Evolutionary conservation across 129 eudicot species (phyloP).

Genomic region (Cynara cardunculus): DNA sequence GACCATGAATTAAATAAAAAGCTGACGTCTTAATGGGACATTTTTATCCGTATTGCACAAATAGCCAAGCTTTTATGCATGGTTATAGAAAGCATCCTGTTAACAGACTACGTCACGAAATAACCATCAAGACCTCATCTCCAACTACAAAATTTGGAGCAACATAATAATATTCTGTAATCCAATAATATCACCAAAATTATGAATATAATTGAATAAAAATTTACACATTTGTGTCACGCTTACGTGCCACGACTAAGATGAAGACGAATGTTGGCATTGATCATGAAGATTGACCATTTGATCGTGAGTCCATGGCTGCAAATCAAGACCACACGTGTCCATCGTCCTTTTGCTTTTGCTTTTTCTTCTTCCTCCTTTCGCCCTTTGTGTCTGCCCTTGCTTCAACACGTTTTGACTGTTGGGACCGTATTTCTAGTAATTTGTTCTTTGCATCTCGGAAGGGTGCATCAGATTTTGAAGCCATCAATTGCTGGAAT

Average conservation of each 20-base stretch:
- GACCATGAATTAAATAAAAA: not conserved
- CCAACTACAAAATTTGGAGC: slow-evolving; percentile 31
- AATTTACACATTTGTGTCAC: slow-evolving; percentile 10
- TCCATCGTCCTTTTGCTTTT: slow-evolving; percentile 53
- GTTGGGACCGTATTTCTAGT: slow-evolving; percentile 61
- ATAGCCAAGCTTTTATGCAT: not conserved
- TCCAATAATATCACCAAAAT: not conserved
- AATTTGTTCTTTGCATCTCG: slow-evolving; percentile 73
- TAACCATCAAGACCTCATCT: not conserved
- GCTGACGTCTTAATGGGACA: not conserved
- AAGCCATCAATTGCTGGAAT: slow-evolving; percentile 78
- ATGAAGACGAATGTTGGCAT: not conserved
- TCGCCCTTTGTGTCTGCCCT: slow-evolving; percentile 55
- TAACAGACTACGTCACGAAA: not conserved
- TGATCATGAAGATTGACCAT: not conserved
- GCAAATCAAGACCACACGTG: slow-evolving; percentile 76
- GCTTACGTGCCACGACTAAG: slow-evolving; percentile 3
- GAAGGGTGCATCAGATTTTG: slow-evolving; percentile 84
- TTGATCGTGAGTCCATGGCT: not conserved
- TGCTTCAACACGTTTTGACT: slow-evolving; percentile 51
- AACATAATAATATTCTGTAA: slow-evolving; percentile 6
- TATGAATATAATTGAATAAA: slow-evolving; percentile 5
- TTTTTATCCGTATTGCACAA: not conserved
- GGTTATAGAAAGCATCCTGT: not conserved
- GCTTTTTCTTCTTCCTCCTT: slow-evolving; percentile 80